Evolutionary conservation across 108 stramenopile species (phyloP).

Genomic region (Nitzschia sp.): DNA sequence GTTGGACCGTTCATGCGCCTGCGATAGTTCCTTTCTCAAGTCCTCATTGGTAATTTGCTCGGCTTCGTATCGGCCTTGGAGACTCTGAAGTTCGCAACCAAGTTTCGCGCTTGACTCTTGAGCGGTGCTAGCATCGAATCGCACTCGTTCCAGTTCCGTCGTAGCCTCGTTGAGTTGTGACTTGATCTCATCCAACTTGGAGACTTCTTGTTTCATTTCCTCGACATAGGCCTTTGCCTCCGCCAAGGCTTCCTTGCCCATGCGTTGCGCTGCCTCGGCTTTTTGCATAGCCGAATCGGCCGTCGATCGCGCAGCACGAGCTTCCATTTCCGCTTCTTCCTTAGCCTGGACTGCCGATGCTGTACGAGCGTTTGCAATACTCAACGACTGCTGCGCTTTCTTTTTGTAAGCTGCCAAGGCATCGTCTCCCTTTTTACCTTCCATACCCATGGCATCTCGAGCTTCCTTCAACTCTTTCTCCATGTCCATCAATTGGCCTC

Average conservation of each 20-base stretch:
- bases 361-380: constrained; percentile 70
- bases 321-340: constrained; percentile 87
- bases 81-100: constrained; percentile 27
- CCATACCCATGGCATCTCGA: constrained; percentile 46
- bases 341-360: constrained; percentile 81
- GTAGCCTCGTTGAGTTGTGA: constrained; percentile 26
- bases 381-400: constrained; percentile 80
- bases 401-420: constrained; percentile 80
- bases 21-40: constrained; percentile 6
- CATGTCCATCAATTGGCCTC: constrained; percentile 27
- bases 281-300: constrained; percentile 71
- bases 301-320: constrained; percentile 67
- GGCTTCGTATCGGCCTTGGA: constrained; percentile 26
- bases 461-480: constrained; percentile 51
- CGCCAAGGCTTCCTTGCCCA: constrained; percentile 52
- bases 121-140: constrained; percentile 1
- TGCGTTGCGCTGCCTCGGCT: constrained; percentile 60
- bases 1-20: constrained; percentile 16
- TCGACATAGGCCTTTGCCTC: constrained; percentile 44
- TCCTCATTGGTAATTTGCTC: constrained; percentile 30
- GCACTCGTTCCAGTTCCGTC: constrained; percentile 34
- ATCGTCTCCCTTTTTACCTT: constrained; percentile 60
- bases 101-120: constrained; percentile 28
- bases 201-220: constrained; percentile 43
- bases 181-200: constrained; percentile 36